Conservation (phyloP, 75 land plant genomes). For the Pinus taeda region DNA sequence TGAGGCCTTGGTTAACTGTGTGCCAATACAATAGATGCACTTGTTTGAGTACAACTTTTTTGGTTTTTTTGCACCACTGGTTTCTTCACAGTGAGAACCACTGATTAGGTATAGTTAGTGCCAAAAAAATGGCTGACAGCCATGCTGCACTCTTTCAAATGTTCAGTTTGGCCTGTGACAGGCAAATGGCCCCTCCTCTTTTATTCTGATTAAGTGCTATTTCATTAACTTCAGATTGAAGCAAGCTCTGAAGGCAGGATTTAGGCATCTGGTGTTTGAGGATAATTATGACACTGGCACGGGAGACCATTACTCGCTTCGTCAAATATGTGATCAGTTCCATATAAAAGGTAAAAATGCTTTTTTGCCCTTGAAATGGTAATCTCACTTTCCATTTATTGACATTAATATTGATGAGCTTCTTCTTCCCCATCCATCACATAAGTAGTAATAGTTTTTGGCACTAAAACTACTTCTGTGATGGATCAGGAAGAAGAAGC, state of each 20-base stretch:
- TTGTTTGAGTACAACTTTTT: too few relatives aligned
- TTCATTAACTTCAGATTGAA: conserved; percentile 40
- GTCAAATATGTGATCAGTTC: conserved; percentile 92
- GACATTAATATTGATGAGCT: neutral
- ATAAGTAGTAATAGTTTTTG: neutral
- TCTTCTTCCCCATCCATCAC: neutral
- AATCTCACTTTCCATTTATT: neutral
- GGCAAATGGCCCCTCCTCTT: neutral
- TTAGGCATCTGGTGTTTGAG: conserved; percentile 79
- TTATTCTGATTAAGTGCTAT: neutral
- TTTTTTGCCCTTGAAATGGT: neutral
- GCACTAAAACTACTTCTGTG: too few relatives aligned
- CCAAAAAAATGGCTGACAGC: too few relatives aligned
- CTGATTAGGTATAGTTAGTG: neutral
- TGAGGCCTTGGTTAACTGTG: conserved; percentile 12
- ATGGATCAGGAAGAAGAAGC: too few relatives aligned
- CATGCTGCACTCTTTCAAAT: too few relatives aligned
- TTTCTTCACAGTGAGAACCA: neutral
- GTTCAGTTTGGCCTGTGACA: too few relatives aligned
- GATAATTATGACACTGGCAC: conserved; percentile 97
- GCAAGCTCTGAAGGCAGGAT: conserved; percentile 82
- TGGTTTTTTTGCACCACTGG: too few relatives aligned
- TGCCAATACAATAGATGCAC: too few relatives aligned
- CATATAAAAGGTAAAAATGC: conserved; percentile 62
- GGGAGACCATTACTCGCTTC: conserved; percentile 92